These are phyloP conservation scores for Noccaea caerulescens DNA, from an alignment of 345 rosid species.

Conservation along the genomic window DNA sequence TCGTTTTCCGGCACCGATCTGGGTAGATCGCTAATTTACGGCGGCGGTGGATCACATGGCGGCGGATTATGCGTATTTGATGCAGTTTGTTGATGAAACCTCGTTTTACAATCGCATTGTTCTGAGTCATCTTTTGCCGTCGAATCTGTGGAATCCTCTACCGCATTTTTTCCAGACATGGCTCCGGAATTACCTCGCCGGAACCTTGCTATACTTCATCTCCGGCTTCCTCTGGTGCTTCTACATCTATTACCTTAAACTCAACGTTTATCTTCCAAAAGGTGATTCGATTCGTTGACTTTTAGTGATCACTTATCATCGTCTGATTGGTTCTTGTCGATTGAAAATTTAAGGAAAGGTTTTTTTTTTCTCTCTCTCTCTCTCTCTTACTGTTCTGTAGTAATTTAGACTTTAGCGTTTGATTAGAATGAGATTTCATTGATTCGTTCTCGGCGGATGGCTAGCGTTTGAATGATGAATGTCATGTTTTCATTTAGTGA, in stretches of 20 bases:
- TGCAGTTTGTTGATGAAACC: constrained; percentile 59
- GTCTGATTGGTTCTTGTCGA: not conserved
- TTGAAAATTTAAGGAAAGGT: constrained; percentile 12
- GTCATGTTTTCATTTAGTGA: not conserved
- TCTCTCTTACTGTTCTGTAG: not conserved
- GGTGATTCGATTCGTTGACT: constrained; percentile 41
- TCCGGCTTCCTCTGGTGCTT: constrained; percentile 92
- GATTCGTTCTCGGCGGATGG: not conserved
- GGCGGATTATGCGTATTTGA: constrained; percentile 44
- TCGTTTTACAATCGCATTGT: constrained; percentile 72
- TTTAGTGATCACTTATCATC: not conserved
- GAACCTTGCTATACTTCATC: constrained; percentile 66
- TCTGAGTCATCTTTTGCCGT: constrained; percentile 62
- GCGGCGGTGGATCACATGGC: constrained; percentile 28
- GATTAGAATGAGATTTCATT: not conserved
- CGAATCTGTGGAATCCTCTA: constrained; percentile 59
- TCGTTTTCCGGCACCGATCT: constrained; percentile 27
- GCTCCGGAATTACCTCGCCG: constrained; percentile 89
- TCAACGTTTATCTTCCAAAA: constrained; percentile 77
- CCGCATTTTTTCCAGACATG: constrained; percentile 83
- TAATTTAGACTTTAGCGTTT: not conserved
- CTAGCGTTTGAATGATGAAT: not conserved
- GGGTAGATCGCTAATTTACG: constrained; percentile 24
- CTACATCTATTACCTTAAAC: constrained; percentile 80
- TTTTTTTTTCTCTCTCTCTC: not conserved